Evolutionary conservation across 2,329 filamentous ascomycete species (phyloP).

Genomic region (Trichoderma atroviride): DNA sequence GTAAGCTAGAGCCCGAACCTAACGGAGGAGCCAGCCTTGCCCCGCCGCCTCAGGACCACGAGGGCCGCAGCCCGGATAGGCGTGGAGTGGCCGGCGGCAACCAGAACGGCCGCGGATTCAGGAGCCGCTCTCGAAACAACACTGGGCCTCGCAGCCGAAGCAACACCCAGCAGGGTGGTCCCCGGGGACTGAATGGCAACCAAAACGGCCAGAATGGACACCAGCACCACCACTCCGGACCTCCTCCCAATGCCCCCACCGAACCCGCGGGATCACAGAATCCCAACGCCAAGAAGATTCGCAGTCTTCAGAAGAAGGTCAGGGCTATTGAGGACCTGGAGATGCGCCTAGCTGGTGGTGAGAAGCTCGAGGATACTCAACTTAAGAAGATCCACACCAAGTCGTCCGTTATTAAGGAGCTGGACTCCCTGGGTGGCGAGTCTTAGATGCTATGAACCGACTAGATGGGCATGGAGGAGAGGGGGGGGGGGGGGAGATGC

Average conservation of each 20-base stretch:
- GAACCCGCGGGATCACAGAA: conserved; percentile 51
- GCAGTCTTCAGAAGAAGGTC: conserved; percentile 94
- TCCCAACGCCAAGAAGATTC: conserved; percentile 91
- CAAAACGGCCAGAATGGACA: conserved; percentile 23
- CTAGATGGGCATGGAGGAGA: not conserved
- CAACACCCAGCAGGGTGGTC: conserved; percentile 50
- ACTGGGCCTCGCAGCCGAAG: conserved; percentile 56
- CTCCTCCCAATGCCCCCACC: conserved; percentile 24
- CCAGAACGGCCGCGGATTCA: conserved; percentile 50
- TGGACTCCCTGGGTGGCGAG: conserved; percentile 59
- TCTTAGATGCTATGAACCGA: conserved; percentile 25
- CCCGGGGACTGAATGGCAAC: conserved; percentile 34
- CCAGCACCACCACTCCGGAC: conserved; percentile 1
- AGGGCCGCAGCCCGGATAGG: conserved; percentile 68
- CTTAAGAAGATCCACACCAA: conserved; percentile 98
- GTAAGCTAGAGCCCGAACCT: conserved; percentile 52
- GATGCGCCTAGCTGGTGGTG: conserved; percentile 90
- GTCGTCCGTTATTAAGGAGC: conserved; percentile 77
- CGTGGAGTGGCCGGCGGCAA: conserved; percentile 48
- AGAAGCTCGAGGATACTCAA: conserved; percentile 98
- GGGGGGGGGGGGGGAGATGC: no score
- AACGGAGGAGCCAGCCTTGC: conserved; percentile 53
- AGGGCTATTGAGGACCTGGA: conserved; percentile 97
- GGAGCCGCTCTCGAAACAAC: conserved; percentile 60
- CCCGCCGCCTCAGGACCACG: conserved; percentile 49